Evolutionary conservation across 208 protist species (phyloP).

Genomic region (Zelonia costaricensis): DNA sequence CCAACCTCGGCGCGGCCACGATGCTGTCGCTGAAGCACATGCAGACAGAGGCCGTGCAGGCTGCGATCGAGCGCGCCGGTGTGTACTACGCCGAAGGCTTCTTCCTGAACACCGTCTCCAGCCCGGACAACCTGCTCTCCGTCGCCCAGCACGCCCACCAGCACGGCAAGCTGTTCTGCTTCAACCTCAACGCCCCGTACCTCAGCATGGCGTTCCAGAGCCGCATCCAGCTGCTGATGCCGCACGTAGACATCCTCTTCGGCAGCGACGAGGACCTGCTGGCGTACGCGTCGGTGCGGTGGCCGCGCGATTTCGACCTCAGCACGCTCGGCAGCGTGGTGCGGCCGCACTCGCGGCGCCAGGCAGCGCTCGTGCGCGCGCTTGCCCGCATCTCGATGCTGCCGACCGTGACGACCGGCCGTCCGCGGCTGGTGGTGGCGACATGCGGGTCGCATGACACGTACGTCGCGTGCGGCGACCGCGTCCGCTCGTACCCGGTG

Average conservation of each 20-base stretch:
- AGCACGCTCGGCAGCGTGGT: slow-evolving; percentile 6
- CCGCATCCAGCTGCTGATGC: slow-evolving; percentile 72
- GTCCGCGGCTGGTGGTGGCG: slow-evolving; percentile 83
- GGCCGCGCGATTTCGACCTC: slow-evolving; percentile 53
- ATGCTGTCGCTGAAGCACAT: slow-evolving; percentile 87
- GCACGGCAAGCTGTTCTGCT: slow-evolving; percentile 90
- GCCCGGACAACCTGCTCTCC: slow-evolving; percentile 70
- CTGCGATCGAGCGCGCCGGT: slow-evolving; percentile 51
- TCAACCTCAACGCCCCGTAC: slow-evolving; percentile 97
- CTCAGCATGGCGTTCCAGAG: slow-evolving; percentile 90
- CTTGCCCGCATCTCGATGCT: slow-evolving; percentile 68
- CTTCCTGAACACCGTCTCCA: slow-evolving; percentile 95
- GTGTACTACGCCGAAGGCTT: slow-evolving; percentile 94
- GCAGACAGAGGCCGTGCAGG: slow-evolving; percentile 43
- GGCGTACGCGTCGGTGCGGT: slow-evolving; percentile 60
- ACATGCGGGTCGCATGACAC: slow-evolving; percentile 92
- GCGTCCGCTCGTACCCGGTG: slow-evolving; percentile 45
- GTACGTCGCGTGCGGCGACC: slow-evolving; percentile 64
- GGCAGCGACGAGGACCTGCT: slow-evolving; percentile 94
- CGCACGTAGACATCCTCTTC: slow-evolving; percentile 95
- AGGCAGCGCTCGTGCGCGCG: slow-evolving; percentile 20
- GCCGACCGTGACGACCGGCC: slow-evolving; percentile 56
- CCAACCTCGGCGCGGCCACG: slow-evolving; percentile 94
- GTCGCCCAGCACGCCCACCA: slow-evolving; percentile 82
- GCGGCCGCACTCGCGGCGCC: slow-evolving; percentile 9